These are phyloP conservation scores for Epichloe scottii DNA, from an alignment of 2,329 filamentous ascomycete species.

Conservation along the genomic window DNA sequence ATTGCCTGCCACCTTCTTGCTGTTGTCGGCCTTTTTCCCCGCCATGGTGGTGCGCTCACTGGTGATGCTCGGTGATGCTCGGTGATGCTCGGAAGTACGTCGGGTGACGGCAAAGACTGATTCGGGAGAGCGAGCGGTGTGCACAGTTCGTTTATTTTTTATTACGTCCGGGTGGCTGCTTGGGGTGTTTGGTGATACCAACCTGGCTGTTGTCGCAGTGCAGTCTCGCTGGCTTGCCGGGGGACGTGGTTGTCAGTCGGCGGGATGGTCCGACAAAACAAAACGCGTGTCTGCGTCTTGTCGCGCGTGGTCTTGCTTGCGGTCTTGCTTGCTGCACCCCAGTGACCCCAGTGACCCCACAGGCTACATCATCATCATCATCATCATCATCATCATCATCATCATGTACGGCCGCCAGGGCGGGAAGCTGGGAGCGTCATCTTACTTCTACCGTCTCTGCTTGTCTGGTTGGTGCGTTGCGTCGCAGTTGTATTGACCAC, in stretches of 20 bases:
- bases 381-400: no score
- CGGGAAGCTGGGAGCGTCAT: background rate
- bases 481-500: no score
- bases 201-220: background rate
- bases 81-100: slow-evolving; percentile 4
- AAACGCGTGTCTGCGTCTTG: background rate
- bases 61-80: slow-evolving; percentile 2
- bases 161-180: background rate
- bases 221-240: background rate
- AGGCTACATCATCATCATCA: background rate
- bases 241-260: background rate
- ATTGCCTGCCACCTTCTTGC: slow-evolving; percentile 82
- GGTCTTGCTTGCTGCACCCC: slow-evolving; percentile 3
- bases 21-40: slow-evolving; percentile 66
- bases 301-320: background rate
- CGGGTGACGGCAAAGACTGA: background rate
- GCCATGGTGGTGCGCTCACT: slow-evolving; percentile 38
- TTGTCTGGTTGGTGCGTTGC: no score
- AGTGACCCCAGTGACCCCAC: background rate
- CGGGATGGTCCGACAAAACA: background rate
- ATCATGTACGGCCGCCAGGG: background rate
- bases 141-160: background rate
- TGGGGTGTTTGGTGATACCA: slow-evolving; percentile 1
- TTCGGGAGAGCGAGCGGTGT: background rate
- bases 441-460: no score